Evolutionary conservation across 176 grass and related monocot species (phyloP), one percentile per base, ranked within the genome.

Genomic region (Aegilops longissima): DNA sequence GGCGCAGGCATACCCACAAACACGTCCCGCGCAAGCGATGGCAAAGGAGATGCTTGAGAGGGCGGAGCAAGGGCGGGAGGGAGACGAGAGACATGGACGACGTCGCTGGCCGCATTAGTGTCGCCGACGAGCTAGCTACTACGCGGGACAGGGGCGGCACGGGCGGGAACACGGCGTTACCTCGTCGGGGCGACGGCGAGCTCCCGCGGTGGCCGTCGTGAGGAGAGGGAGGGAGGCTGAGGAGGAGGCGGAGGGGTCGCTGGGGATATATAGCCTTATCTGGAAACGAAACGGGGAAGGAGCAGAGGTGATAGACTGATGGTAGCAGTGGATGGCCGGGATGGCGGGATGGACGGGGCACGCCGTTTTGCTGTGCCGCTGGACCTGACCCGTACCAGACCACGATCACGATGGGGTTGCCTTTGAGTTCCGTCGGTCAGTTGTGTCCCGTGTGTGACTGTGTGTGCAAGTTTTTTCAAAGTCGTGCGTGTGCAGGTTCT

Each of bases 201-300:
- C 44, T 76, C 44, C 73, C 7, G 73, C 73, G 74, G 47, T 56
- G 31, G 47, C 74, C 47, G 47, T 77, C 8, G 47, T 70, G 85
- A 18, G 33, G 24, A 16, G 51, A 44, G 52, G 11, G 49, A 42
- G 51, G 17, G 35, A 39, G 58, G 36, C 25, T 78, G 7, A 58
- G 42, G 20, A 62, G 58, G 30, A 6, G 12, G 14, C 3, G 40
- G 84, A 78, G 52, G 72, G 30, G 66, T 4, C 12, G 75, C 54
- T 75, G 40, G 25, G 69, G 69, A 65, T 75, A 74, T 87, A 74
- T 87, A 87, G 54, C 69, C 88, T 90, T 86, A 80, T 86, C 84
- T 8, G 56, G 56, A 59, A 59, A 59, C 20, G 18, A 70, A 70
- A 77, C 52, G 74, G 49, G 21, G 73, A 54, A 76, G 33, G 47